phyloP scores from a whole-genome alignment of 805 yeast genomes.

The Schwanniomyces polymorphus region DNA sequence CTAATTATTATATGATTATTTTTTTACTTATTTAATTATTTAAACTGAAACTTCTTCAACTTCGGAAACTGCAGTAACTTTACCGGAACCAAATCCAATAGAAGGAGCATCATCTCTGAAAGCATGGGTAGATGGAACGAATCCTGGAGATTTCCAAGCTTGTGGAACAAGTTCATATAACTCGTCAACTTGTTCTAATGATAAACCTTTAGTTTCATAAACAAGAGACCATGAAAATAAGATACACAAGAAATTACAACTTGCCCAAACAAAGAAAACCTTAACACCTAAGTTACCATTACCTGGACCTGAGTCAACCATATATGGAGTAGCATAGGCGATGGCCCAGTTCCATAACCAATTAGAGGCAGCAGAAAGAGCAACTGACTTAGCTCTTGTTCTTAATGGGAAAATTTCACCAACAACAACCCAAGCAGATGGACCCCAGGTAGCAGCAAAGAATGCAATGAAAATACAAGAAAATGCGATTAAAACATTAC shows the following conservation, averaged over 20 bases:
- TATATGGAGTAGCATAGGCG: slow-evolving; percentile 17
- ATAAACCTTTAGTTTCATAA: slow-evolving; percentile 41
- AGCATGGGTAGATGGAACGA: slow-evolving; percentile 35
- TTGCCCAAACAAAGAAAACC: slow-evolving; percentile 45
- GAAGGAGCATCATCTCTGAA: slow-evolving; percentile 24
- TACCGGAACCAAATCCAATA: slow-evolving; percentile 12
- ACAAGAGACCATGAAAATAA: slow-evolving; percentile 30
- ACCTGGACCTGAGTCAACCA: slow-evolving; percentile 41
- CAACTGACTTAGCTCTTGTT: slow-evolving; percentile 34
- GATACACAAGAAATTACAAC: slow-evolving; percentile 34
- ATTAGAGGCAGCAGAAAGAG: slow-evolving; percentile 34
- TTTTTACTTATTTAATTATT: neutral
- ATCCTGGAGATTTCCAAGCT: slow-evolving; percentile 34
- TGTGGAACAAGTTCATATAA: slow-evolving; percentile 30
- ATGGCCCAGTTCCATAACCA: slow-evolving; percentile 32
- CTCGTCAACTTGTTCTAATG: slow-evolving; percentile 43
- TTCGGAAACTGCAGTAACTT: slow-evolving; percentile 25
- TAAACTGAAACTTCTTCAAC: slow-evolving; percentile 28
- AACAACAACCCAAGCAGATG: slow-evolving; percentile 37
- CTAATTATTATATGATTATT: too few species aligned
- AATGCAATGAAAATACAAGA: slow-evolving; percentile 38
- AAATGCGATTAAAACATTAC: slow-evolving; percentile 36
- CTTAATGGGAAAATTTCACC: slow-evolving; percentile 36
- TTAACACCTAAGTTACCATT: slow-evolving; percentile 38
- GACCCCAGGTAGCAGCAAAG: slow-evolving; percentile 44